phyloP scores from a whole-genome alignment of 495 filamentous ascomycete genomes.

The Penicillium paxilli region DNA sequence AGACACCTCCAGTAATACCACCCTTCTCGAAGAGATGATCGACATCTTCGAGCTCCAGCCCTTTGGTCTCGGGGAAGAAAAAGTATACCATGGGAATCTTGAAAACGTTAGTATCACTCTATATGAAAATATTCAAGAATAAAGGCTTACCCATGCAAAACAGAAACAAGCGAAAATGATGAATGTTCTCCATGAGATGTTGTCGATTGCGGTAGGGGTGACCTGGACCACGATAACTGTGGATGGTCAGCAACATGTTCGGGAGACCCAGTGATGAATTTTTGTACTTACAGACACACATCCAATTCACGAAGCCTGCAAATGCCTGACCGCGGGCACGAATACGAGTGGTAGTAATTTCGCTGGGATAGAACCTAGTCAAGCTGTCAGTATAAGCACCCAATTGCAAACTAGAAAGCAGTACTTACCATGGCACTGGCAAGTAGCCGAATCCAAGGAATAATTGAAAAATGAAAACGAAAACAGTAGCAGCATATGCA shows the following conservation, averaged over 20 bases:
- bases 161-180: constrained; percentile 58
- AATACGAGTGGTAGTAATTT: constrained; percentile 52
- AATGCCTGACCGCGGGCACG: constrained; percentile 40
- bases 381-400: constrained; percentile 34
- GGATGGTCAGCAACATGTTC: not conserved
- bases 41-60: constrained; percentile 72
- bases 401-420: constrained; percentile 42
- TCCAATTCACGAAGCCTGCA: constrained; percentile 47
- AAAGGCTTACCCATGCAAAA: constrained; percentile 21
- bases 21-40: constrained; percentile 54
- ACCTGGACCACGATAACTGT: constrained; percentile 55
- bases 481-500: constrained; percentile 42
- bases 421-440: constrained; percentile 53
- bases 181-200: constrained; percentile 62
- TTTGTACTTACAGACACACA: constrained; percentile 39
- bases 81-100: constrained; percentile 68
- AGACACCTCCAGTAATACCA: constrained; percentile 39
- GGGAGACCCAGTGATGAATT: not conserved
- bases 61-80: constrained; percentile 65
- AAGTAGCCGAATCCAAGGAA: constrained; percentile 46
- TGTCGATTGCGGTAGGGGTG: constrained; percentile 60
- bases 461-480: constrained; percentile 51
- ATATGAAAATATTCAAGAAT: not conserved
- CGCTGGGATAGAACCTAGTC: constrained; percentile 67
- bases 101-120: constrained; percentile 36